Conservation (phyloP, 2,329 filamentous ascomycete genomes). For the Paracoccidioides lutzii region DNA sequence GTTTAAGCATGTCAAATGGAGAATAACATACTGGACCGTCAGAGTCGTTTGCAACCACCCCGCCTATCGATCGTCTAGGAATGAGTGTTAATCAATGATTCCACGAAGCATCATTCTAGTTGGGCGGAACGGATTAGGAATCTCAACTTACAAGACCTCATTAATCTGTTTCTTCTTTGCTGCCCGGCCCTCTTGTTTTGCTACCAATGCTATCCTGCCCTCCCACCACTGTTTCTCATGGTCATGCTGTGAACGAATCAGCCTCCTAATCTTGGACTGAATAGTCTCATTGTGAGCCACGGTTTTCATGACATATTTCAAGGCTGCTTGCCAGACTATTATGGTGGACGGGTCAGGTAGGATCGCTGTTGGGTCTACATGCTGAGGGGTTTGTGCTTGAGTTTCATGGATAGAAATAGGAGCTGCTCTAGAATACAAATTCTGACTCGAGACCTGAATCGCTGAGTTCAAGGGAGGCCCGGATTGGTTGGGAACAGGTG, state of each 20-base stretch:
- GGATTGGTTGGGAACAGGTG: conserved; percentile 8
- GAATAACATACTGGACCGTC: conserved; percentile 20
- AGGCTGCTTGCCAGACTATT: conserved; percentile 39
- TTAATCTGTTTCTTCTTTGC: conserved; percentile 43
- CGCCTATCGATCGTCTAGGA: conserved; percentile 34
- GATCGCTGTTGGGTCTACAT: not conserved
- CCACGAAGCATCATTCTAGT: conserved; percentile 7
- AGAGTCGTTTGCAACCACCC: conserved; percentile 22
- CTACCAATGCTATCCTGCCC: conserved; percentile 38
- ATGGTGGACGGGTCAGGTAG: conserved; percentile 33
- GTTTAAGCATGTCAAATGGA: not conserved
- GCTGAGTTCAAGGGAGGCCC: not conserved
- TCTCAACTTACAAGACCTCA: conserved; percentile 38
- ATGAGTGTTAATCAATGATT: not conserved
- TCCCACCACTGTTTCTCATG: conserved; percentile 51
- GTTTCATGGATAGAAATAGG: not conserved
- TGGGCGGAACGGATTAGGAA: not conserved
- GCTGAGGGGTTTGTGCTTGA: not conserved
- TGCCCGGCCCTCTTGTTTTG: conserved; percentile 38
- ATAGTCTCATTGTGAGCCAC: conserved; percentile 34
- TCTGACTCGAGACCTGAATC: not conserved
- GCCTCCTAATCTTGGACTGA: conserved; percentile 37
- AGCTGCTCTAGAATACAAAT: conserved; percentile 1
- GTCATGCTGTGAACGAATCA: conserved; percentile 51
- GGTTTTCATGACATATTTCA: conserved; percentile 39